Evolutionary conservation across 1,139 yeast species (phyloP), one percentile per base, ranked within the genome.

Genomic region (Geotrichum carabidarum): DNA sequence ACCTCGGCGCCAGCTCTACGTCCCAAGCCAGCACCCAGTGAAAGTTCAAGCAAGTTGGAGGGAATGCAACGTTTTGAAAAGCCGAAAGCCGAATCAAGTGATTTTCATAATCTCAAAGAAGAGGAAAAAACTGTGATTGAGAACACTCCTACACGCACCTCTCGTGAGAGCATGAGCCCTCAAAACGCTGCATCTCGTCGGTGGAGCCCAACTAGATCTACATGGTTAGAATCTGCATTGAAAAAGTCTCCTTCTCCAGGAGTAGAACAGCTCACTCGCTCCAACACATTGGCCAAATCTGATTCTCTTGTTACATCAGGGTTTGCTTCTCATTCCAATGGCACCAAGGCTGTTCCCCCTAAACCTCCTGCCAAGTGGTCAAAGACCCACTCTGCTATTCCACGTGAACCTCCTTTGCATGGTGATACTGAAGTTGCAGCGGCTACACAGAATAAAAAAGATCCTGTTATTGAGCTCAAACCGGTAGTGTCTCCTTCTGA

Each of bases 171-270:
- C 41, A 41, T 34, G 17, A 30, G 35, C 11, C n/a, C 38, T 32
- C n/a, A 34, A 22, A 12, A 14, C 9, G 22, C 50, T 7, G 63
- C 58, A 44, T 57, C 66, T 18, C 56, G 68, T 32, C 55, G 59
- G 27, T 54, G 57, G 57, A 51, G 55, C 30, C 57, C 59, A 27
- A 43, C 49, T 17, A 40, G 56, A 35, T 65, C 63, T 46, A 63
- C 69, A 1, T 67, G 70, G 70, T 55, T 67, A 12, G 69, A 65
- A 43, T 64, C 65, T 49, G 69, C 69, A 6, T 51, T 67, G 34
- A 62, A 60, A 50, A 64, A 63, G 51, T 63, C 57, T 50, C 55
- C 60, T 9, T 58, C 47, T 17, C 15, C 51, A 17, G 35, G 44
- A 8, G 34, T 17, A 15, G 50, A 53, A n/a, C 36, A 48, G 47